phyloP scores from a whole-genome alignment of 2,329 filamentous ascomycete genomes.

The Fusarium pseudonygamai region DNA sequence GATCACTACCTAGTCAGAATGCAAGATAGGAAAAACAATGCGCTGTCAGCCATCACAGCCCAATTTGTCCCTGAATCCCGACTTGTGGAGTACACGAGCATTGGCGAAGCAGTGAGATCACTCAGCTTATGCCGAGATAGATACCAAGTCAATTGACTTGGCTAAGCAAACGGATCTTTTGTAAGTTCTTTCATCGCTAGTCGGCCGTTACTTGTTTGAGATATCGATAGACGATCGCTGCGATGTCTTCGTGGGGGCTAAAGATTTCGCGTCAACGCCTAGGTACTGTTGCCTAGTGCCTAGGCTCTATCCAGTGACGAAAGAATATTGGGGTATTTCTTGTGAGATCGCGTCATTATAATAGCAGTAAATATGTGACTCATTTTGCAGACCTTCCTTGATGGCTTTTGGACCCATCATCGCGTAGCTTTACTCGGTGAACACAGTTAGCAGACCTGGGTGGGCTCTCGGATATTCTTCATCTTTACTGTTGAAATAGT shows the following conservation, averaged over 20 bases:
- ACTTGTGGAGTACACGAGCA: not conserved
- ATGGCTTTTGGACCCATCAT: no score
- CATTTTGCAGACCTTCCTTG: fast-evolving
- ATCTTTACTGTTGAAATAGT: constrained; percentile 83
- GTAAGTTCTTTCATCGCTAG: no score
- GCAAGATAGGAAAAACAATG: not conserved
- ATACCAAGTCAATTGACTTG: not conserved
- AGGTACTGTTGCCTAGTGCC: not conserved
- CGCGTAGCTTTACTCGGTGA: constrained; percentile 62
- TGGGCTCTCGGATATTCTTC: constrained; percentile 72
- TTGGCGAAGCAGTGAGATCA: not conserved
- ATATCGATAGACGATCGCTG: not conserved
- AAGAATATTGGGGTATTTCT: not conserved
- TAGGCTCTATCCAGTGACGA: no score
- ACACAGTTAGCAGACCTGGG: constrained; percentile 77
- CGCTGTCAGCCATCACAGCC: not conserved
- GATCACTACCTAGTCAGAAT: not conserved
- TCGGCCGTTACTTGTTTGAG: not conserved
- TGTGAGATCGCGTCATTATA: not conserved
- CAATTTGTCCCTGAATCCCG: not conserved
- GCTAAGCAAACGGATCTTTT: not conserved
- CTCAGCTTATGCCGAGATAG: not conserved
- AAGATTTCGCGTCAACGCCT: not conserved
- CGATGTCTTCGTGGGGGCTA: not conserved
- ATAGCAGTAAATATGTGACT: not conserved